Conservation (phyloP, 345 rosid genomes). For the Heritiera fomes region DNA sequence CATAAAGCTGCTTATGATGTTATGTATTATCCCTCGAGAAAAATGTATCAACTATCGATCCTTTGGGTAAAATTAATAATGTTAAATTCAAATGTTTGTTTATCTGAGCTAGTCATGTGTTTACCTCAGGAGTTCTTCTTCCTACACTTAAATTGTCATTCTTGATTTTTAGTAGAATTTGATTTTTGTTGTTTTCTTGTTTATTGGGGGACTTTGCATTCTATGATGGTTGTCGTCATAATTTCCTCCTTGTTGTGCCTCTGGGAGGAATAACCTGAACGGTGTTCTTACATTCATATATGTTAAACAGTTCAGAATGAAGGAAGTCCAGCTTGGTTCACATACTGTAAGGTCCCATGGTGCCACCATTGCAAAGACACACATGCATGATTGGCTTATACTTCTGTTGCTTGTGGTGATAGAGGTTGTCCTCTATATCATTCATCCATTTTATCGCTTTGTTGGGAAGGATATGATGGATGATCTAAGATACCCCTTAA, state of each 20-base stretch:
- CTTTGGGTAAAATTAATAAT: background rate
- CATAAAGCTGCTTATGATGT: background rate
- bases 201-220: background rate
- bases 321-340: slow-evolving; percentile 50
- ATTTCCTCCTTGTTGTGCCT: background rate
- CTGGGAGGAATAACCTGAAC: slow-evolving; percentile 10
- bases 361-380: slow-evolving; percentile 49
- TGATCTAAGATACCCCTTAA: slow-evolving; percentile 78
- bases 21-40: background rate
- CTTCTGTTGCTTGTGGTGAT: slow-evolving; percentile 59
- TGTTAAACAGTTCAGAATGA: slow-evolving; percentile 45
- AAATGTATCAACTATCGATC: background rate
- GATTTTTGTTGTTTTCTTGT: background rate
- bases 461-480: slow-evolving; percentile 94
- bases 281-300: background rate
- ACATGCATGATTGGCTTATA: slow-evolving; percentile 78
- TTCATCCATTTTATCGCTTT: slow-evolving; percentile 83
- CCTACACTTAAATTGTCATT: background rate
- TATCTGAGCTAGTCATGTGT: background rate
- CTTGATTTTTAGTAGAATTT: background rate
- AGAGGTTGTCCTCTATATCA: slow-evolving; percentile 38
- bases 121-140: background rate
- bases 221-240: background rate
- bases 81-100: background rate
- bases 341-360: slow-evolving; percentile 72